phyloP scores from a whole-genome alignment of 2,329 filamentous ascomycete species.

The Arthrobotrys megalospora region DNA sequence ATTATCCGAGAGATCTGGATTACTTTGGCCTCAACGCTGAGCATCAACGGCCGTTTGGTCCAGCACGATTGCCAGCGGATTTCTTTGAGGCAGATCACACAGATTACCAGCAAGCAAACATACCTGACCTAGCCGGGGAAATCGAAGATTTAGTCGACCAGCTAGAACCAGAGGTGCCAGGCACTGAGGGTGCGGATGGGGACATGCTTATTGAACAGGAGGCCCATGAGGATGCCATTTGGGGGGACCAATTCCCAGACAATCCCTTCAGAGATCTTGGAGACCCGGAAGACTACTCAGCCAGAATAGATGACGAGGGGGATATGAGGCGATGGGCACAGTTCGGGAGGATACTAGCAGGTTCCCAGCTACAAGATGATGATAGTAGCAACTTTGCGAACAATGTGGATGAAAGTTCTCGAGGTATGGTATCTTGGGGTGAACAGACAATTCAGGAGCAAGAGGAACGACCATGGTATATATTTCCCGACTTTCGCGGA shows the following conservation, averaged over 20 bases:
- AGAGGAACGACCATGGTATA: no score
- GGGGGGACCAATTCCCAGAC: background rate
- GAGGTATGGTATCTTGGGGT: no score
- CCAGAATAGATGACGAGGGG: background rate
- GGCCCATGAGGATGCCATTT: background rate
- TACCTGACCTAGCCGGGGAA: background rate
- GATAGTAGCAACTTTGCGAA: background rate
- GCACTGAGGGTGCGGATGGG: no score
- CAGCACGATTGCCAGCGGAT: no score
- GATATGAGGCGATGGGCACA: background rate
- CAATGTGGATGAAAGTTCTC: no score
- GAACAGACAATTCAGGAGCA: no score
- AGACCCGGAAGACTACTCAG: no score
- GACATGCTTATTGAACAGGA: background rate
- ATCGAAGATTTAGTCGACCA: conserved; percentile 1
- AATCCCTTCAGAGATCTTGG: background rate
- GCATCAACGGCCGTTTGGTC: no score
- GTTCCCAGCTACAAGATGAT: background rate
- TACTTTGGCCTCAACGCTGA: no score
- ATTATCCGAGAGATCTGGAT: no score
- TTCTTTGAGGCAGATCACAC: background rate
- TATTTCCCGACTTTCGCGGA: no score
- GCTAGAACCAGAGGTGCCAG: background rate
- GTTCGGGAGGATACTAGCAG: background rate
- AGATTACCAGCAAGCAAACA: background rate